These are phyloP conservation scores for Breynia disticha DNA, from an alignment of 441 rosid genomes.

Conservation along the genomic window DNA sequence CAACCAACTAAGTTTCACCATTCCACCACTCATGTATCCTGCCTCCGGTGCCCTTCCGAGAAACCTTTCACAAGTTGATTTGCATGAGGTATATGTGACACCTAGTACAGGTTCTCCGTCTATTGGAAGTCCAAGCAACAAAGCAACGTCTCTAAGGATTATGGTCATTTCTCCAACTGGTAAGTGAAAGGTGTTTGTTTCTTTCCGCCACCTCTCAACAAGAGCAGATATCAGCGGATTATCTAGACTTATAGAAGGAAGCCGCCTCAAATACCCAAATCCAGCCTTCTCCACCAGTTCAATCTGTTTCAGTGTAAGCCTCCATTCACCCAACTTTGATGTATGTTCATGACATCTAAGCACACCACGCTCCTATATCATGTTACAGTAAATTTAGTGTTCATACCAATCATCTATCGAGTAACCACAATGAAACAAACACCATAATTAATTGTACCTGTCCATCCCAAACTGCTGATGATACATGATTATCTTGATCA, in stretches of 20 bases:
- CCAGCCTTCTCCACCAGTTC: slow-evolving; percentile 87
- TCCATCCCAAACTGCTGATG: slow-evolving; percentile 97
- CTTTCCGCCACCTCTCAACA: slow-evolving; percentile 46
- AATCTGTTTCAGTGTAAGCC: slow-evolving; percentile 57
- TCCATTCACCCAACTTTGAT: slow-evolving; percentile 91
- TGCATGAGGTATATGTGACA: slow-evolving; percentile 23
- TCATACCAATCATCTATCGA: not conserved
- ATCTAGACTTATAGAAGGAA: slow-evolving; percentile 79
- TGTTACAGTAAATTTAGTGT: not conserved
- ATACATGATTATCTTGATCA: slow-evolving; percentile 95
- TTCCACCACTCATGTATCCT: slow-evolving; percentile 40
- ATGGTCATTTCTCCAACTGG: slow-evolving; percentile 43
- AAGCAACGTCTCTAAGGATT: slow-evolving; percentile 37
- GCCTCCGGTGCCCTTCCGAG: slow-evolving; percentile 39
- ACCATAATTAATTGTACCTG: slow-evolving; percentile 37
- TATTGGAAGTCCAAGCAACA: slow-evolving; percentile 40
- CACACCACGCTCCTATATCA: slow-evolving; percentile 80
- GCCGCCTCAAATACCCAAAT: slow-evolving; percentile 70
- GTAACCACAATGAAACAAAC: not conserved
- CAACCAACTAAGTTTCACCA: slow-evolving; percentile 55
- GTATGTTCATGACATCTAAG: slow-evolving; percentile 99
- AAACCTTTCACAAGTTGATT: slow-evolving; percentile 31
- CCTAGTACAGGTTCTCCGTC: slow-evolving; percentile 52
- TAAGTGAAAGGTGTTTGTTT: slow-evolving; percentile 42
- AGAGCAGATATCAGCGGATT: slow-evolving; percentile 39